These are phyloP conservation scores for Triangularia verruculosa DNA, from an alignment of 2,329 filamentous ascomycete genomes.

Conservation along the genomic window DNA sequence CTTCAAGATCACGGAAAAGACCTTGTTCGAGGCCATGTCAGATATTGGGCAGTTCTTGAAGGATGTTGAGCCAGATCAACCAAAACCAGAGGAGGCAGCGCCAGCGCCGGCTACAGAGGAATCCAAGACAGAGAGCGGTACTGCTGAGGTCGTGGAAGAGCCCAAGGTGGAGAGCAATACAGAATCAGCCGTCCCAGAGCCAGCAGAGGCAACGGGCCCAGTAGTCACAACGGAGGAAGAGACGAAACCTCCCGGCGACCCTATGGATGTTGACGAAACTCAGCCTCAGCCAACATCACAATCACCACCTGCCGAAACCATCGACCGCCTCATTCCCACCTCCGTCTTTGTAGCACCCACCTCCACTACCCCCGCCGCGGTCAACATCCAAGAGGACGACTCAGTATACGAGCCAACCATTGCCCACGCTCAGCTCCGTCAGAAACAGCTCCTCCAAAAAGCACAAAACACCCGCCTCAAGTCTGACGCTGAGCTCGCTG, in stretches of 20 bases:
- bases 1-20: conserved; percentile 73
- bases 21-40: conserved; percentile 79
- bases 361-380: conserved; percentile 71
- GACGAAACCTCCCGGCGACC: conserved; percentile 1
- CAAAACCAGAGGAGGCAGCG: conserved; percentile 16
- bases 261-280: conserved; percentile 23
- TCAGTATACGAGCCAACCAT: conserved; percentile 74
- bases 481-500: conserved; percentile 78
- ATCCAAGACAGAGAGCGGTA: conserved; percentile 14
- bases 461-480: conserved; percentile 72
- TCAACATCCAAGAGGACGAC: conserved; percentile 64
- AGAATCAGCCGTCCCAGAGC: conserved; percentile 3
- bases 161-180: conserved; percentile 15
- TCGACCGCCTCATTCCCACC: conserved; percentile 48
- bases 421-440: conserved; percentile 72
- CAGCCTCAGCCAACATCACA: background rate
- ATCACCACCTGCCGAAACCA: conserved; percentile 1
- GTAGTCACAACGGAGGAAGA: background rate
- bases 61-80: conserved; percentile 37
- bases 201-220: background rate
- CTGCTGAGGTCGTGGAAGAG: conserved; percentile 12
- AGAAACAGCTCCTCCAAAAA: conserved; percentile 59
- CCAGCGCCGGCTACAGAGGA: conserved; percentile 19
- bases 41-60: conserved; percentile 77
- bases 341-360: conserved; percentile 76